These are phyloP conservation scores for Orbilia brochopaga DNA, from an alignment of 2,329 filamentous ascomycete species.

Conservation along the genomic window DNA sequence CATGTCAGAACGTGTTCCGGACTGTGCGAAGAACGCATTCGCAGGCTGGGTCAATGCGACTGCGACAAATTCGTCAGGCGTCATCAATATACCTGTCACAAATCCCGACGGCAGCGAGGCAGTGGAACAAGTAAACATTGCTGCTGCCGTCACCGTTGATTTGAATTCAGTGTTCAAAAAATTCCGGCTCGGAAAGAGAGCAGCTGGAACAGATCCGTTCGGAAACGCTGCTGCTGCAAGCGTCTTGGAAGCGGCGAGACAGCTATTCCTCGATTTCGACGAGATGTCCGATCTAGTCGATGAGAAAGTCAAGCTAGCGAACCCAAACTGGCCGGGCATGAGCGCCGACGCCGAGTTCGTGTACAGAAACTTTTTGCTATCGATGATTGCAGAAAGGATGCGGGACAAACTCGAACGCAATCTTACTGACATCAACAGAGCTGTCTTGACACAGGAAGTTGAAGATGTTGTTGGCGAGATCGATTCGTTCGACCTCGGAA, in stretches of 20 bases:
- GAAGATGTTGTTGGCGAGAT: constrained; percentile 32
- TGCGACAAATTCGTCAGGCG: constrained; percentile 24
- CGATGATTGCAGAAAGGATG: constrained; percentile 34
- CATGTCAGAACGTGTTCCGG: constrained; percentile 37
- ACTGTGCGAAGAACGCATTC: constrained; percentile 44
- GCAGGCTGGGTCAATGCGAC: constrained; percentile 41
- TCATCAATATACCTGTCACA: constrained; percentile 34
- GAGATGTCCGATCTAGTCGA: constrained; percentile 17
- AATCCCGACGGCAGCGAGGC: constrained; percentile 23
- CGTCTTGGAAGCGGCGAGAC: constrained; percentile 18
- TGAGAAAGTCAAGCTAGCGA: constrained; percentile 37
- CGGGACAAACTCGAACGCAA: constrained; percentile 31
- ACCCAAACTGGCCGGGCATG: constrained; percentile 44
- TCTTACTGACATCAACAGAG: constrained; percentile 31
- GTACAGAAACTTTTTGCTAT: constrained; percentile 35
- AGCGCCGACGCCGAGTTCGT: constrained; percentile 38
- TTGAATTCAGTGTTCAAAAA: background rate
- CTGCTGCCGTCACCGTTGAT: constrained; percentile 17
- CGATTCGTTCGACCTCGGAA: constrained; percentile 24
- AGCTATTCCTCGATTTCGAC: constrained; percentile 34
- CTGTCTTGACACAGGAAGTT: constrained; percentile 28
- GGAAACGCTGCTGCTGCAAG: constrained; percentile 23
- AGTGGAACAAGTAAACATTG: constrained; percentile 27
- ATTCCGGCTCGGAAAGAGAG: constrained; percentile 15
- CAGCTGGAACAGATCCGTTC: constrained; percentile 19